Conservation (phyloP, 345 rosid species). For the Dovyalis caffra region DNA sequence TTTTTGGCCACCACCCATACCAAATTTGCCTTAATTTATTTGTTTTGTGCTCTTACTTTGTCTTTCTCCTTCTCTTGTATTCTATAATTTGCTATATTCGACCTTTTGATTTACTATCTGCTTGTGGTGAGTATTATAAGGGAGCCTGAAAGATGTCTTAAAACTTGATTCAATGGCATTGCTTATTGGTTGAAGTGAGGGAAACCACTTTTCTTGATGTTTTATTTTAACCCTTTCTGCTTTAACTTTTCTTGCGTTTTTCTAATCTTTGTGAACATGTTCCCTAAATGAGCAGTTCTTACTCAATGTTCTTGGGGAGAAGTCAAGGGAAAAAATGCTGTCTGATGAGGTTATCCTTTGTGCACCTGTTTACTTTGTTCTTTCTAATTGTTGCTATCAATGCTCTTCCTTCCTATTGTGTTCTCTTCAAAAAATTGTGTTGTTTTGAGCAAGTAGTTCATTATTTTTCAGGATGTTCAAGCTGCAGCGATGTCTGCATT, state of each 20-base stretch:
- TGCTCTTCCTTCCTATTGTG: neutral
- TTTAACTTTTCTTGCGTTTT: neutral
- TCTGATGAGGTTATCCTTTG: slow-evolving; percentile 54
- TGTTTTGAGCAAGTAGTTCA: slow-evolving; percentile 14
- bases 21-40: neutral
- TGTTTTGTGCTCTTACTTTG: neutral
- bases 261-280: neutral
- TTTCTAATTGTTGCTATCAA: neutral
- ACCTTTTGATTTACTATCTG: neutral
- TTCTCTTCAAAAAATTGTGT: neutral
- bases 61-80: neutral
- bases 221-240: neutral
- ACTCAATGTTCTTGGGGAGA: slow-evolving; percentile 54
- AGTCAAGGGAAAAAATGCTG: slow-evolving; percentile 51
- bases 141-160: too few relatives aligned
- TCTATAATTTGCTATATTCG: neutral
- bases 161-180: neutral
- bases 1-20: neutral
- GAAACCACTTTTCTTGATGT: neutral
- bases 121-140: neutral
- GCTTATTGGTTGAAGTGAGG: neutral
- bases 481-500: slow-evolving; percentile 37
- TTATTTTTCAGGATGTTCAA: slow-evolving; percentile 44
- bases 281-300: slow-evolving; percentile 47
- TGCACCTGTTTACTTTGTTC: neutral